These are phyloP conservation scores for Backusella psychrophila DNA, from an alignment of 192 early-diverging fungal genomes.

Conservation along the genomic window DNA sequence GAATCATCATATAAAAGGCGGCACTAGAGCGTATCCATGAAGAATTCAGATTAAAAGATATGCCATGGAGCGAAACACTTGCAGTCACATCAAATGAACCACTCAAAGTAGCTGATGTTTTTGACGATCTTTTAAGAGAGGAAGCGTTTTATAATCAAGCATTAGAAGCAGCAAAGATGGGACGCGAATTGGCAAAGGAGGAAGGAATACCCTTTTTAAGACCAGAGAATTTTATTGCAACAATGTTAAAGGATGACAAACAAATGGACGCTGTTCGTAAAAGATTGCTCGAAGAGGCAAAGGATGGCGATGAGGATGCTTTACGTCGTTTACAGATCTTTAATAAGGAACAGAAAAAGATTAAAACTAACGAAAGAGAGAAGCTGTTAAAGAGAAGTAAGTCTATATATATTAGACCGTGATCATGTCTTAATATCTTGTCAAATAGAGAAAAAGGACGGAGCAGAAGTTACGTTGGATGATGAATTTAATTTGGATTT, in stretches of 20 bases:
- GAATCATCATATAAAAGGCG: slow-evolving; percentile 25
- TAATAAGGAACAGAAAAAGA: slow-evolving; percentile 87
- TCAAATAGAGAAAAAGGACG: slow-evolving; percentile 46
- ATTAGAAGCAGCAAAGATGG: slow-evolving; percentile 68
- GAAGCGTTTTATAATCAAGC: slow-evolving; percentile 92
- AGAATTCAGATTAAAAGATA: slow-evolving; percentile 57
- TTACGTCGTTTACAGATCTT: slow-evolving; percentile 91
- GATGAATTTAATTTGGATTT: slow-evolving; percentile 72
- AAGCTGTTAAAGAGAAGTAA: slow-evolving; percentile 81
- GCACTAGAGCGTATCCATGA: slow-evolving; percentile 56
- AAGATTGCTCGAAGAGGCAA: slow-evolving; percentile 77
- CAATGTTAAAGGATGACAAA: slow-evolving; percentile 95
- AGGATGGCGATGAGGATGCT: slow-evolving; percentile 73
- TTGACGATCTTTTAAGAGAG: slow-evolving; percentile 90
- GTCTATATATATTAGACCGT: slow-evolving; percentile 20
- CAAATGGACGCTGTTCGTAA: slow-evolving; percentile 73
- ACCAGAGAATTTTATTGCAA: slow-evolving; percentile 92
- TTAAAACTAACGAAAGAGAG: slow-evolving; percentile 78
- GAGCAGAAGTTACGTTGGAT: slow-evolving; percentile 38
- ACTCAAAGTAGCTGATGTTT: slow-evolving; percentile 54
- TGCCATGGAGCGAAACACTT: slow-evolving; percentile 67
- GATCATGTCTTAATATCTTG: neutral
- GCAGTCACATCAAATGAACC: slow-evolving; percentile 55
- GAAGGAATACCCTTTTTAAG: slow-evolving; percentile 71
- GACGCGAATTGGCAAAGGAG: slow-evolving; percentile 54